A percentile compares a stretch with the other conserved stretches of the same genome.
These are phyloP conservation scores for Daldinia decipiens DNA, from an alignment of 495 filamentous ascomycete genomes.

Conservation along the genomic window DNA sequence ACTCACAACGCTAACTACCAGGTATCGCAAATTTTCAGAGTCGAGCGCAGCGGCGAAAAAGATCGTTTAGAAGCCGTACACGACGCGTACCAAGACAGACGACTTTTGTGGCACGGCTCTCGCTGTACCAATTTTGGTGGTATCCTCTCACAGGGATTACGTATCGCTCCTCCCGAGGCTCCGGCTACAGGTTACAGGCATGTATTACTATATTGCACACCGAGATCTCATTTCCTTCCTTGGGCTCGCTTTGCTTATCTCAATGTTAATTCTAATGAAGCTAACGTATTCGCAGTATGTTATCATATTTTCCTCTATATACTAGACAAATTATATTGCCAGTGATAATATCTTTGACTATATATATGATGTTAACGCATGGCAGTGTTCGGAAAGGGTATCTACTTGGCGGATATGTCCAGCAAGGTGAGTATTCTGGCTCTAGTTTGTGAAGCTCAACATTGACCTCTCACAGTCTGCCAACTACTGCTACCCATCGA, in stretches of 20 bases:
- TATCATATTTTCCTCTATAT: background rate
- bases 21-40: slow-evolving; percentile 83
- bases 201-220: slow-evolving; percentile 37
- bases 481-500: slow-evolving; percentile 71
- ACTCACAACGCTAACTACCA: slow-evolving; percentile 69
- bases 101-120: slow-evolving; percentile 87
- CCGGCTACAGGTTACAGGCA: slow-evolving; percentile 75
- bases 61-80: slow-evolving; percentile 71
- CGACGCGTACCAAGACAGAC: slow-evolving; percentile 61
- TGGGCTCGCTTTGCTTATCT: background rate
- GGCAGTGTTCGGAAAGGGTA: slow-evolving; percentile 80
- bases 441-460: slow-evolving; percentile 7
- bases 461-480: slow-evolving; percentile 67
- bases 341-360: background rate
- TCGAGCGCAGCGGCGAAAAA: slow-evolving; percentile 77
- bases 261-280: background rate
- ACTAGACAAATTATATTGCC: background rate
- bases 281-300: slow-evolving; percentile 34
- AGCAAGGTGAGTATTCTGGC: slow-evolving; percentile 50
- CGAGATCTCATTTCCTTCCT: background rate
- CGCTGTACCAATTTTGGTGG: slow-evolving; percentile 83
- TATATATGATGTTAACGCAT: slow-evolving; percentile 12
- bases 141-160: slow-evolving; percentile 84
- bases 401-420: slow-evolving; percentile 87
- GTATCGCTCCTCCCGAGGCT: slow-evolving; percentile 86